phyloP scores from a whole-genome alignment of 2,329 filamentous ascomycete species.

The Parafenestella ontariensis region DNA sequence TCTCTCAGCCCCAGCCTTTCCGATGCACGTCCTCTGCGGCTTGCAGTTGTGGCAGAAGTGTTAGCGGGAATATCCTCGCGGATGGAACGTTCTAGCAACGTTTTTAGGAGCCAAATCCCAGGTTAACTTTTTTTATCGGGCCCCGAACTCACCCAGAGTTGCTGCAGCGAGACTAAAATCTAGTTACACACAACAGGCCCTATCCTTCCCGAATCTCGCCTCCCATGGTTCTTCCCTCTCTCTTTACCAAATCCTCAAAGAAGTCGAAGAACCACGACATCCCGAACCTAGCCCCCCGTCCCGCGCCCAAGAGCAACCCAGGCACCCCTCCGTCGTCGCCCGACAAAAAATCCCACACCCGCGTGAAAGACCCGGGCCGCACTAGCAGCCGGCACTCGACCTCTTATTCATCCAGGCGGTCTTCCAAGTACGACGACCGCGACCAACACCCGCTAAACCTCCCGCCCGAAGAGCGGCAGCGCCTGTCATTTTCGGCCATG shows the following conservation, averaged over 20 bases:
- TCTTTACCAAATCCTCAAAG: slow-evolving; percentile 47
- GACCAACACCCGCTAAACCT: slow-evolving; percentile 89
- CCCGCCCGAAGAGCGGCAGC: slow-evolving; percentile 84
- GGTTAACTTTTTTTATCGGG: slow-evolving; percentile 35
- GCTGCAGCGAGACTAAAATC: slow-evolving; percentile 37
- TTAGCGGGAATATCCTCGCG: slow-evolving; percentile 25
- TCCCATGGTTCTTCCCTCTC: slow-evolving; percentile 48
- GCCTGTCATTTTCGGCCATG: slow-evolving; percentile 73
- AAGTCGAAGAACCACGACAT: slow-evolving; percentile 41
- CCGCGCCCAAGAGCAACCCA: slow-evolving; percentile 26
- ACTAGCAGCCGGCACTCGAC: slow-evolving; percentile 35
- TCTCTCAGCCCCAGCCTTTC: slow-evolving; percentile 28
- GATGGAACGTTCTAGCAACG: slow-evolving; percentile 46
- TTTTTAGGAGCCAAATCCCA: slow-evolving; percentile 25
- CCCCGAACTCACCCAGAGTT: slow-evolving; percentile 37
- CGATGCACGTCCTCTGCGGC: slow-evolving; percentile 30
- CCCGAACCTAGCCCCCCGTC: slow-evolving; percentile 32
- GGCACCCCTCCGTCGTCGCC: slow-evolving; percentile 48
- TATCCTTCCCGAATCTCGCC: slow-evolving; percentile 28
- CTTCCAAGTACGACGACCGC: slow-evolving; percentile 64
- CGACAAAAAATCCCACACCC: slow-evolving; percentile 45
- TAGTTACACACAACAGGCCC: slow-evolving; percentile 37
- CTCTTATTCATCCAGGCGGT: slow-evolving; percentile 46
- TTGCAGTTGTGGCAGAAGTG: slow-evolving; percentile 20
- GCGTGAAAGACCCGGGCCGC: slow-evolving; percentile 42